Evolutionary conservation across 179 eudicot genomes (phyloP).

Genomic region (Carnegiea gigantea): DNA sequence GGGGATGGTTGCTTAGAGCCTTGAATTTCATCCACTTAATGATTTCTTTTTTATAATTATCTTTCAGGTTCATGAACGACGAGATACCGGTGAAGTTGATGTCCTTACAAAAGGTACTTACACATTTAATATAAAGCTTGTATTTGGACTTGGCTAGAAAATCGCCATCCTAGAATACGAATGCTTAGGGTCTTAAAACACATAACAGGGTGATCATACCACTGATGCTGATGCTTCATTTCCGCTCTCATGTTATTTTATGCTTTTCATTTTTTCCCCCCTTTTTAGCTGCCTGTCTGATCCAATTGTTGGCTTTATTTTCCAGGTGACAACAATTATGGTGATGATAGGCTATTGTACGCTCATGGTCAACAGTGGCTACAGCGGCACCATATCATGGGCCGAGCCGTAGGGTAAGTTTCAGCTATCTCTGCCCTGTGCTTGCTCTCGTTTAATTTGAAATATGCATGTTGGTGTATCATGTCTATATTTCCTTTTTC

Average conservation of each 20-base stretch:
- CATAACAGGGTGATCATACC: constrained; percentile 3
- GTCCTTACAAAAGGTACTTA: constrained; percentile 74
- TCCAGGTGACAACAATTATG: constrained; percentile 68
- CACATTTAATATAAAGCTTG: background rate
- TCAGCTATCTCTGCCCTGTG: background rate
- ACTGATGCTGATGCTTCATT: background rate
- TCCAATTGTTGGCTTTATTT: constrained; percentile 9
- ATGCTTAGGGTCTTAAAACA: background rate
- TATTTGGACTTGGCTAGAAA: background rate
- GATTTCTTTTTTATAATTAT: background rate
- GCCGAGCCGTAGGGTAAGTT: constrained; percentile 79
- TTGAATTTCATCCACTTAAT: background rate
- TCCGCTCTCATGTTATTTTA: background rate
- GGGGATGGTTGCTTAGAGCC: background rate
- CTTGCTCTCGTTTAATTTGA: background rate
- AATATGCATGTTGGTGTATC: background rate
- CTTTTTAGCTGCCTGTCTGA: background rate
- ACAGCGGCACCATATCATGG: constrained; percentile 66
- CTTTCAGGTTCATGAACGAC: constrained; percentile 68
- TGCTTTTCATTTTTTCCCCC: background rate
- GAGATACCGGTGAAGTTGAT: constrained; percentile 59
- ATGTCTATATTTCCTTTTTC: background rate
- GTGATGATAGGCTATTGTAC: constrained; percentile 61
- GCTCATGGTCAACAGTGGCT: constrained; percentile 85
- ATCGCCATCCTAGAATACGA: background rate